Evolutionary conservation across 257 asterid genomes (phyloP), one percentile per base, ranked within the genome.

Genomic region (Haberlea rhodopensis): DNA sequence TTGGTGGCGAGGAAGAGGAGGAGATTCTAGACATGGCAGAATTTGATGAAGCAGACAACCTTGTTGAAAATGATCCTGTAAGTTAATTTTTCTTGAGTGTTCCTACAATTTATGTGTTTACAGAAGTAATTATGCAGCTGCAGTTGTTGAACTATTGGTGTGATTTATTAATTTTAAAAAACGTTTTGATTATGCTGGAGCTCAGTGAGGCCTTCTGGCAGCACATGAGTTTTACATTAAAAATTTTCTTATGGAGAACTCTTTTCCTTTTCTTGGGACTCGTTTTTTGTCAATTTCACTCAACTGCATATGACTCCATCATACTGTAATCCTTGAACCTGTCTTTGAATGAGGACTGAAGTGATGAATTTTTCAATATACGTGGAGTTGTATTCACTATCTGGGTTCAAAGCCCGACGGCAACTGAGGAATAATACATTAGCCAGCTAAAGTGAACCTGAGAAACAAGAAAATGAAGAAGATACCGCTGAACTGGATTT

Each of bases 1-100:
- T 90, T 77, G 96, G 97, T 59, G 95, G 87, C 43, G 95, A 83
- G 72, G 99, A 86, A 68, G 99, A 85, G 77, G 97, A 90, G 67
- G 92, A 90, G 19, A 90, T 94, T 74, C 99, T 97, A 25, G 99
- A 90, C 69, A 84, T 90, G 86, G 90, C 74, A 60, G 99, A 84
- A 69, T 84, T 84, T 73, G 97, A 87, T 34, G 97, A 86, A 52
- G 52, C 87, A 37, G 99, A 90, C 74, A 86, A 87, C 75, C 84
- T 90, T 57, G 76, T 83, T 63, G 97, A 87, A 76, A 71, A 87
- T 27, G 97, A 94, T 73, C 95, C 96, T 13, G 97, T 89, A 83
- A 82, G 94, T 71, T 72, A 23, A 37, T 6, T 55, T 51, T 18
- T 60, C 51, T 56, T 52, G 40, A 20, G 43, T 57, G 60, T 51